Conservation (phyloP, 352 stramenopile species). For the Phytopythium kandeliae region DNA sequence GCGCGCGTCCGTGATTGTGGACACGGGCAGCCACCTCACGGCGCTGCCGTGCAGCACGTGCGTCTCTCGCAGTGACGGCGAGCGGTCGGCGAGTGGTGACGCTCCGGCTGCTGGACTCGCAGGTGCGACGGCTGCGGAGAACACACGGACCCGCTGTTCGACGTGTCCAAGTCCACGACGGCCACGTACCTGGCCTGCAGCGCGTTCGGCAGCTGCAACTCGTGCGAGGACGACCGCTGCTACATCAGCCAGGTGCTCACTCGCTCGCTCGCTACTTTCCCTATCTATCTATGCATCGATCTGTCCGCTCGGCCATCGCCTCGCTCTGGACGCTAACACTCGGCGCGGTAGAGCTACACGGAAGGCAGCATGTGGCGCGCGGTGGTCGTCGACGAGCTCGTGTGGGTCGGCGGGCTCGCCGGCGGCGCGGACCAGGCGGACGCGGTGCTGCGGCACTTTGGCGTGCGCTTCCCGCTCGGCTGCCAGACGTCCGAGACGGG, state of each 20-base stretch:
- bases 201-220: conserved; percentile 40
- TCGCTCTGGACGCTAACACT: not conserved
- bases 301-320: no score
- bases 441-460: conserved; percentile 48
- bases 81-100: no score
- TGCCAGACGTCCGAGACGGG: conserved; percentile 82
- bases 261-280: no score
- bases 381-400: conserved; percentile 70
- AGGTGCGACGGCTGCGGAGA: conserved; percentile 58
- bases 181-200: conserved; percentile 60
- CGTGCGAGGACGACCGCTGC: conserved; percentile 59
- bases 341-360: conserved; percentile 55
- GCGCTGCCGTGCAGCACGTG: conserved; percentile 64
- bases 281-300: not conserved
- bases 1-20: conserved; percentile 80
- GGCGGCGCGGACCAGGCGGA: conserved; percentile 35
- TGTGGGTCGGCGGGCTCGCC: conserved; percentile 70
- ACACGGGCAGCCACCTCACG: conserved; percentile 79
- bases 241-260: conserved; percentile 58
- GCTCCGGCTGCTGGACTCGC: not conserved
- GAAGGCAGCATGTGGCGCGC: conserved; percentile 87
- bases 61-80: not conserved
- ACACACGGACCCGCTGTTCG: conserved; percentile 73
- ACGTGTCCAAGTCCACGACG: conserved; percentile 72
- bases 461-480: conserved; percentile 69